Conservation (phyloP, 2,329 filamentous ascomycete genomes). For the Trichoderma cornu-damae region DNA sequence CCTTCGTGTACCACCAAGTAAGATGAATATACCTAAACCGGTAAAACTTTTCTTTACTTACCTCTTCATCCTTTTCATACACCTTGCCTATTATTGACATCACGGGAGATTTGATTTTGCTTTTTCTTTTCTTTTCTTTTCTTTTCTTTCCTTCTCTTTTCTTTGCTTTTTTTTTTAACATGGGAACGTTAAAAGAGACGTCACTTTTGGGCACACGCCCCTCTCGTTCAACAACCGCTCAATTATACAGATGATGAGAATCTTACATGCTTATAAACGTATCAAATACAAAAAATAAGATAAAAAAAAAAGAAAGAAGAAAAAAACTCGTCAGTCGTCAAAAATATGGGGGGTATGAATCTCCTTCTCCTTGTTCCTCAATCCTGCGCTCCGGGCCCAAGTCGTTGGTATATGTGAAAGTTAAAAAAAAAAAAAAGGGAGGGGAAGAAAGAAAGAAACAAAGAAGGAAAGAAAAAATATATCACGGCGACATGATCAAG, state of each 20-base stretch:
- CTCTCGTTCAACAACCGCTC: neutral
- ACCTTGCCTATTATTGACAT: no score
- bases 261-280: neutral
- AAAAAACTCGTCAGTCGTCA: constrained; percentile 11
- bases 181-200: neutral
- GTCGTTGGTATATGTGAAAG: constrained; percentile 5
- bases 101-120: no score
- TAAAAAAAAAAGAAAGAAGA: constrained; percentile 4
- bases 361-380: constrained; percentile 8
- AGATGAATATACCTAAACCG: no score
- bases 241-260: neutral
- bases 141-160: no score
- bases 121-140: no score
- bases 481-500: constrained; percentile 26
- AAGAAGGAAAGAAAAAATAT: constrained; percentile 20
- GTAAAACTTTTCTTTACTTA: no score
- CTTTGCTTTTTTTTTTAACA: no score
- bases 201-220: neutral
- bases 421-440: neutral
- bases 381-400: constrained; percentile 4
- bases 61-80: no score
- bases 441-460: constrained; percentile 3
- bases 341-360: constrained; percentile 12
- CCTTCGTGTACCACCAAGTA: no score
- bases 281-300: constrained; percentile 11